Conservation (phyloP, 495 filamentous ascomycete genomes). For the Halenospora varia region DNA sequence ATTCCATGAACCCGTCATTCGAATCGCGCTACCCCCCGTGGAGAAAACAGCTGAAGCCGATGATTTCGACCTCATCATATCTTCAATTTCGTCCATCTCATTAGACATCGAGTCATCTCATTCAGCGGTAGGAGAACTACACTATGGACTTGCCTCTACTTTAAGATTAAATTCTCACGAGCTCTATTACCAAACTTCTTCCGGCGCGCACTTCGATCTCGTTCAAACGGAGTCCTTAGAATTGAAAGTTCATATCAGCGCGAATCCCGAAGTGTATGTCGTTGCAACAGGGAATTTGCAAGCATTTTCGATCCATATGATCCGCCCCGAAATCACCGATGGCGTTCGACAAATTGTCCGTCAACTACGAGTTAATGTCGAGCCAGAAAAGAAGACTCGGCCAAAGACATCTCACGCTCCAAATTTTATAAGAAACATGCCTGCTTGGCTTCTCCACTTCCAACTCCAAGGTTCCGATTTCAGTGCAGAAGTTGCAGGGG, state of each 20-base stretch:
- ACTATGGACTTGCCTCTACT: conserved; percentile 80
- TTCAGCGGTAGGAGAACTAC: conserved; percentile 74
- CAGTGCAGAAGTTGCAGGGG: conserved; percentile 83
- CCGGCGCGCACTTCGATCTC: conserved; percentile 76
- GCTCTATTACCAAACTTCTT: conserved; percentile 90
- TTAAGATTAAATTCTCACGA: conserved; percentile 83
- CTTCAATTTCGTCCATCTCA: conserved; percentile 85
- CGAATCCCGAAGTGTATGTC: conserved; percentile 80
- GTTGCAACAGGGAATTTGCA: conserved; percentile 75
- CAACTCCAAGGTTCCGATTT: conserved; percentile 84
- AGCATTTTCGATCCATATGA: conserved; percentile 84
- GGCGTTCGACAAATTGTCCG: conserved; percentile 87
- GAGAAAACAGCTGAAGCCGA: conserved; percentile 59
- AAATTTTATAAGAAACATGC: conserved; percentile 73
- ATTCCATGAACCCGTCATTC: conserved; percentile 90
- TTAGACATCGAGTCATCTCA: conserved; percentile 93
- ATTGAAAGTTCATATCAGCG: conserved; percentile 76
- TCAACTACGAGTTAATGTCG: conserved; percentile 64
- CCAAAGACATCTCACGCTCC: conserved; percentile 45
- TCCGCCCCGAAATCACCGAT: conserved; percentile 84
- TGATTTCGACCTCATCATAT: conserved; percentile 92
- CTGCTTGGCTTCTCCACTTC: conserved; percentile 80
- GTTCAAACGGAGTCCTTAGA: conserved; percentile 83
- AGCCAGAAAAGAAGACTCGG: conserved; percentile 54
- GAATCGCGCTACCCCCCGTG: conserved; percentile 74